Evolutionary conservation across 2,329 filamentous ascomycete genomes (phyloP), one percentile per base, ranked within the genome.

Genomic region (Sarocladium kiliense): DNA sequence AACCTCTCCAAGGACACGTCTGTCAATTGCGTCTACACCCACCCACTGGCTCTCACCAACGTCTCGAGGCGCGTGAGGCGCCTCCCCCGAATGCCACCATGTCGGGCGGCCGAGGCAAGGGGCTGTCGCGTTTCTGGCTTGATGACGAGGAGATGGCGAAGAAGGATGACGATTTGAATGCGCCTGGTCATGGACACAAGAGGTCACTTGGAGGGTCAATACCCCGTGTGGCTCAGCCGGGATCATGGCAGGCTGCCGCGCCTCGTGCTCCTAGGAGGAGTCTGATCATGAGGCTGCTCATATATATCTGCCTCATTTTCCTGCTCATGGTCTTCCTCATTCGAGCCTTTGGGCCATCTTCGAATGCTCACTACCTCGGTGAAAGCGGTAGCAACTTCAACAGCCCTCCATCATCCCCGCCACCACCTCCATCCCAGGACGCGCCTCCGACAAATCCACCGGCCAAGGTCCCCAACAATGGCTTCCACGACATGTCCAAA

Each of bases 111-210:
- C 66, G 68, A 58, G 63, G 65, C 45, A 66, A 66, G 58, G 59
- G 68, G 49, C 57, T 62, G 55, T 64, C 66, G 49, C 67, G 72
- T 57, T 66, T 78, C 54, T 80, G 78, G 67, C 65, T 75, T 57
- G 75, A 71, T 63, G 76, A 82, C 60, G 79, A 81, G 61, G 79
- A 81, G 61, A 70, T 81, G 66, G 77, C 76, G 53, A 85, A 85
- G 68, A 84, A 82, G 68, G 75, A 84, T 65, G 81, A 85, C 65
- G 81, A 85, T 23, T 45, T 57, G 26, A 60, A 61, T 32, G 27
- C 55, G 12, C 62, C 61, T 4, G 58, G 59, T 62, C 62, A 64
- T 61, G 26, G 21, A n/a, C 47, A 51, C 16, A 51, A 51, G 27
- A 51, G 27, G 18, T 16, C 55, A 21, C 21, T 27, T 44, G 39